Evolutionary conservation across 2,329 filamentous ascomycete genomes (phyloP), one percentile per base, ranked within the genome.

Genomic region (Trichoderma sp.): DNA sequence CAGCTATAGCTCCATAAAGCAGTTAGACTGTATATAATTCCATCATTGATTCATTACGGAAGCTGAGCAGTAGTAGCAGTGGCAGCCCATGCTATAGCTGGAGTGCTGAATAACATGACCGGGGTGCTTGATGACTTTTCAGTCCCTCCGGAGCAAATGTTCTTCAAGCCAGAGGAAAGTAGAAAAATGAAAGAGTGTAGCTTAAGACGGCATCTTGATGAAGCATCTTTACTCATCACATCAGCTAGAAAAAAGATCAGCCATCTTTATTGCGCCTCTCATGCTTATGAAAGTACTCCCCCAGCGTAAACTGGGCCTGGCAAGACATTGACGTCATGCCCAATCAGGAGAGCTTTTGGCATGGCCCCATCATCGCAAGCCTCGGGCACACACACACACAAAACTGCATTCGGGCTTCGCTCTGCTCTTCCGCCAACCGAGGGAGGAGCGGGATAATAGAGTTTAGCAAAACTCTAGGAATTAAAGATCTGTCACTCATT

Each of bases 271-370:
- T 63, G 47, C 47, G 43, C 43, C 47, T 37, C 29, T n/a, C 31
- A 14, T 16, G 31, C 47, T 19, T 33, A 53, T 53, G 31, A 33
- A 27, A 21, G 61, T 64, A 40, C 49, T 53, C 21, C 47, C 6
- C 0, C 24, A 55, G 5, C 61, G 24, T 21, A 64, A 3, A 29
- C 53, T 16, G 11, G 6, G 2, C 24, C 61, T 55, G 14, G 10
- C 5, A 14, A 14, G 47, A 55, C 47, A 55, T 55, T 64, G 61
- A 64, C 61, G 61, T 64, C 61, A 64, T 55, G 47, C 61, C 61
- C 61, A 64, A 64, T 53, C 47, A 27, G 61, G 49, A 61, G 24
- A 43, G 47, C 8, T 49, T 49, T 21, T 5, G 33, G 13, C 40
- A 61, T 60, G 58, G 60, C 47, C 31, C 60, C 60, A 33, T 63